Base-by-base conservation (phyloP, 306 rosid species). In the Trifolium pratense region DNA sequence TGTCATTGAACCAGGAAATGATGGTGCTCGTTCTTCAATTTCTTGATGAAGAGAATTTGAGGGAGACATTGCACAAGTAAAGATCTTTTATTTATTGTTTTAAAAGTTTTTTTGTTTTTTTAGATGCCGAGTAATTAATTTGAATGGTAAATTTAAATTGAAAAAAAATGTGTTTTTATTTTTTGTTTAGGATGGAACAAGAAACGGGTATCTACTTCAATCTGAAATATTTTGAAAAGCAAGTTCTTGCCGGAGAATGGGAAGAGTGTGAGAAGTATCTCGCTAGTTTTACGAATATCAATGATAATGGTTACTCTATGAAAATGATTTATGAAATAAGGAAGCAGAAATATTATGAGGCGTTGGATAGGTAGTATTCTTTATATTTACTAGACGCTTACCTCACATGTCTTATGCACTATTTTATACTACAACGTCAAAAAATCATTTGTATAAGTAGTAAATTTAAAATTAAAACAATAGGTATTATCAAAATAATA, bases 271-370 rank as follows among this genome's bases (percentile, higher is more conserved):
- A 92, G 61, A 86, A 87, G 78, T 92, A 92, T 62, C 80, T 92
- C 5, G 69, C 79, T 1, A 92, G 95, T 16, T 92, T 82, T 71
- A 87, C 95, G 3, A 90, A 88, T 70, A 76, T 86, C 1, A 87
- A 86, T 69, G 96, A 90, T 71, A 92, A 92, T 79, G 71, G 84
- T 79, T 81, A 78, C 79, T 88, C 96, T 3, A 84, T 87, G 90
- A 90, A 87, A 78, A 81, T 84, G 49, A 86, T 81, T 52, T 92
- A 87, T 60, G 96, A 92, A 68, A 85, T 92, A 42, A 84, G 91
- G 74, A 92, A 92, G 88, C 96, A 90, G 70, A 92, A 92, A 49
- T 90, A 90, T 77, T 92, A 88, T 0, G 96, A 92, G 86, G 98
- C 92, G 15, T 82, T 90, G 37, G 96, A 92, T 77, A 83, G 91